Conservation (phyloP, 495 filamentous ascomycete genomes). For the Neurospora sublineolata region DNA sequence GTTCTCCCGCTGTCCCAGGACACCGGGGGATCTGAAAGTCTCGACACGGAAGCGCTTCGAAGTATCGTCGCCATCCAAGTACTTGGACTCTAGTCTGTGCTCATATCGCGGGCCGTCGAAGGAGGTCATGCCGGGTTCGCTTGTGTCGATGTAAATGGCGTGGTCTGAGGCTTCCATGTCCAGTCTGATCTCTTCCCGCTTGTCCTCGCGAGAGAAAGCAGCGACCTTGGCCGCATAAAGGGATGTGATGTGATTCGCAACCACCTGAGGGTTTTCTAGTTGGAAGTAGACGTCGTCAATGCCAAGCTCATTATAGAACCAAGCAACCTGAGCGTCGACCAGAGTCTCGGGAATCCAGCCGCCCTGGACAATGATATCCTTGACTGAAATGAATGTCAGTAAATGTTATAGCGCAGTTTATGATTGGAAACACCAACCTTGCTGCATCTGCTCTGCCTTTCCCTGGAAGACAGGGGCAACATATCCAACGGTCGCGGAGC, state of each 20-base stretch:
- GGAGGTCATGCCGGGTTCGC: constrained; percentile 67
- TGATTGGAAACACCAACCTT: constrained; percentile 43
- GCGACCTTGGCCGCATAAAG: constrained; percentile 96
- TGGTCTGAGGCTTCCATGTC: constrained; percentile 94
- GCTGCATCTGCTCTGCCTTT: constrained; percentile 85
- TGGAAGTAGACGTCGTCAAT: constrained; percentile 99
- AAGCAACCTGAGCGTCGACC: constrained; percentile 71
- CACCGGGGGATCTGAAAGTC: constrained; percentile 86
- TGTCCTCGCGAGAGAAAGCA: constrained; percentile 86
- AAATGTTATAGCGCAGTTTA: not conserved
- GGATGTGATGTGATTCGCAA: constrained; percentile 87
- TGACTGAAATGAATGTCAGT: constrained; percentile 26
- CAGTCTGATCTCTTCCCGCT: constrained; percentile 80
- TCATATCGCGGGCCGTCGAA: constrained; percentile 78
- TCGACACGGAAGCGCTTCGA: constrained; percentile 72
- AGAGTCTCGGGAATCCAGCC: constrained; percentile 80
- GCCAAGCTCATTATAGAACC: constrained; percentile 96
- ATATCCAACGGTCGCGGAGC: constrained; percentile 89
- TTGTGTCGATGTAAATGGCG: constrained; percentile 97
- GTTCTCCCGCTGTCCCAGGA: constrained; percentile 36
- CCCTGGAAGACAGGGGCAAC: constrained; percentile 91
- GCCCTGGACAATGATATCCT: constrained; percentile 28
- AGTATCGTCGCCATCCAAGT: constrained; percentile 63
- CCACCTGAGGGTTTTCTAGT: constrained; percentile 74
- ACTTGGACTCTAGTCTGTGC: constrained; percentile 87